Percentiles rank a stretch among this genome's conserved stretches.
Evolutionary conservation across 345 rosid genomes (phyloP).

Genomic region (Gynandropsis gynandra): DNA sequence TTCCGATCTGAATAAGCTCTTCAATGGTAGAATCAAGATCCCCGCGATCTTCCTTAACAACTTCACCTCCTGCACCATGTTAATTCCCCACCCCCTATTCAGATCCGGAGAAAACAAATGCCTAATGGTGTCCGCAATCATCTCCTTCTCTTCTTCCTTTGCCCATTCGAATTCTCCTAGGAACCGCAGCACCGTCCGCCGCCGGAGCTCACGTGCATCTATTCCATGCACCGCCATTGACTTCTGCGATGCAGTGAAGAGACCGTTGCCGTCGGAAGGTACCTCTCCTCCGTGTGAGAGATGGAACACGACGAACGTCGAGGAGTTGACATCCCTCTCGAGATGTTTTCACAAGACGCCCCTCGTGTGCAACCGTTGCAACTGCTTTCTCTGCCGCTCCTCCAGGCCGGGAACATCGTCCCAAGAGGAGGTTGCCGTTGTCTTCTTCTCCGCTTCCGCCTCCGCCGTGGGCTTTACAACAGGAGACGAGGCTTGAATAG

Average conservation of each 20-base stretch:
- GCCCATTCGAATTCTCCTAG: conserved; percentile 64
- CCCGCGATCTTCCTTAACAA: conserved; percentile 60
- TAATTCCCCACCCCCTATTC: conserved; percentile 96
- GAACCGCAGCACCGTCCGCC: conserved; percentile 70
- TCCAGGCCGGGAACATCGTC: conserved; percentile 78
- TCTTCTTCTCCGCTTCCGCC: conserved; percentile 42
- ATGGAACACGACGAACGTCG: conserved; percentile 60
- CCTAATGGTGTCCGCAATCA: conserved; percentile 48
- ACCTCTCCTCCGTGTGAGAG: conserved; percentile 94
- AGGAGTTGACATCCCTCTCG: conserved; percentile 25
- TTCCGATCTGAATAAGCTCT: conserved; percentile 74
- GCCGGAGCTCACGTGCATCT: conserved; percentile 66
- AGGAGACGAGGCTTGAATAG: conserved; percentile 62
- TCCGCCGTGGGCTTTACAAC: conserved; percentile 39
- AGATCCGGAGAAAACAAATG: conserved; percentile 99
- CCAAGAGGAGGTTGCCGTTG: conserved; percentile 39
- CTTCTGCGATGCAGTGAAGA: conserved; percentile 81
- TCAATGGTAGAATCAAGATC: conserved; percentile 66
- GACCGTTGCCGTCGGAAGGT: conserved; percentile 90
- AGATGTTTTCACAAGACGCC: conserved; percentile 95
- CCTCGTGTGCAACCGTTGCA: conserved; percentile 58
- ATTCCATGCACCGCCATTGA: conserved; percentile 72
- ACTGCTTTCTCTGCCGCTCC: conserved; percentile 79
- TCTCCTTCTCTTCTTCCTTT: conserved; percentile 35
- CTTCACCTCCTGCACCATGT: conserved; percentile 88